phyloP scores from a whole-genome alignment of 2,329 filamentous ascomycete genomes.

The Coleophoma crateriformis region DNA sequence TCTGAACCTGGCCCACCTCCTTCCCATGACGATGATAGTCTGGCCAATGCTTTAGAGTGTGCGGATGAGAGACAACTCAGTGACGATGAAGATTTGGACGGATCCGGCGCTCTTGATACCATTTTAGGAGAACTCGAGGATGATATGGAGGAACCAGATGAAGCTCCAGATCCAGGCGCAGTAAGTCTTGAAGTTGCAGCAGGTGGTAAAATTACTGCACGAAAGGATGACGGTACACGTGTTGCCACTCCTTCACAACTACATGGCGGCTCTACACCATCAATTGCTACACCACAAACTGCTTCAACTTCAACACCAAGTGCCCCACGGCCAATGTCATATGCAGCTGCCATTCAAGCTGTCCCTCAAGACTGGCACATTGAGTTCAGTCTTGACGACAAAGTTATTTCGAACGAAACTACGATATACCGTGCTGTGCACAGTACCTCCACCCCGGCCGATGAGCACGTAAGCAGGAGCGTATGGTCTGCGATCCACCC shows the following conservation, averaged over 20 bases:
- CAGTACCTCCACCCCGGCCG: conserved; percentile 42
- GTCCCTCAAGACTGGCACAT: conserved; percentile 94
- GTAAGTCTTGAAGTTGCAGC: conserved; percentile 88
- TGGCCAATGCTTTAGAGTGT: conserved; percentile 76
- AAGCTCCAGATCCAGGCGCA: conserved; percentile 74
- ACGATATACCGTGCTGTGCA: conserved; percentile 96
- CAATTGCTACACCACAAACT: conserved; percentile 32
- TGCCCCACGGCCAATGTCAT: conserved; percentile 64
- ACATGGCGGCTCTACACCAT: conserved; percentile 37
- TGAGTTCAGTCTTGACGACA: conserved; percentile 83
- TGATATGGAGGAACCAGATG: conserved; percentile 66
- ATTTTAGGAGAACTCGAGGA: conserved; percentile 90
- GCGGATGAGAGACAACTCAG: conserved; percentile 85
- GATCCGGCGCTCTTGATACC: conserved; percentile 67
- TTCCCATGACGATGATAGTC: conserved; percentile 52
- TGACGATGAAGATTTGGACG: conserved; percentile 64
- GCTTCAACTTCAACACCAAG: conserved; percentile 35
- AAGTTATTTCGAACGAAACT: conserved; percentile 81
- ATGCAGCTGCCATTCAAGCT: conserved; percentile 76
- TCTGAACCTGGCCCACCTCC: conserved; percentile 49
- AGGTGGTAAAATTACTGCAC: conserved; percentile 82
- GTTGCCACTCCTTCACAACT: conserved; percentile 74
- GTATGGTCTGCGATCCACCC: conserved; percentile 89
- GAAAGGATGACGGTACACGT: conserved; percentile 85
- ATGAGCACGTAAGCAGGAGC: conserved; percentile 66